phyloP scores from a whole-genome alignment of 2,329 filamentous ascomycete genomes.

The Colletotrichum gloeosporioides region DNA sequence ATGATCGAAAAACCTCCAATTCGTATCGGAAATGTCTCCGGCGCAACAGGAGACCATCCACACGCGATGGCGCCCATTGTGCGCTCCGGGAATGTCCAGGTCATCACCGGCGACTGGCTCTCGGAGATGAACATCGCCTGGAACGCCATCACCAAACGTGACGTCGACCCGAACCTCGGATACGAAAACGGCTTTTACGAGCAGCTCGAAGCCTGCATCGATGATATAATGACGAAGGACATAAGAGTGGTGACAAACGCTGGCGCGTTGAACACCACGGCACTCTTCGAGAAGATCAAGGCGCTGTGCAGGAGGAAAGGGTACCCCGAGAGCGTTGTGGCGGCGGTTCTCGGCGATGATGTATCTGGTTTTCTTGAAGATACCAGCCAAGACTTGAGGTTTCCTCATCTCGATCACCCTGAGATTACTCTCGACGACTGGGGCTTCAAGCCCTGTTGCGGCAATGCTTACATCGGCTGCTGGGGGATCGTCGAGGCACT shows the following conservation, averaged over 20 bases:
- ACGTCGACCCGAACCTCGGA: slow-evolving; percentile 11
- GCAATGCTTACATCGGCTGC: slow-evolving; percentile 57
- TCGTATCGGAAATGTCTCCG: slow-evolving; percentile 26
- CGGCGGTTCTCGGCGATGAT: background rate
- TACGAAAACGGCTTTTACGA: slow-evolving; percentile 21
- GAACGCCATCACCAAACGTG: slow-evolving; percentile 36
- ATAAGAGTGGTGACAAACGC: slow-evolving; percentile 45
- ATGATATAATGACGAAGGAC: slow-evolving; percentile 37
- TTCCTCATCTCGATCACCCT: slow-evolving; percentile 34
- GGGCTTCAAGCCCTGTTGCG: slow-evolving; percentile 28
- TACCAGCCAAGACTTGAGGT: background rate
- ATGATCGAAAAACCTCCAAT: slow-evolving; percentile 32
- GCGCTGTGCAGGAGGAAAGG: slow-evolving; percentile 29
- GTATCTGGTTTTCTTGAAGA: slow-evolving; percentile 3
- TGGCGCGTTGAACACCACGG: slow-evolving; percentile 40
- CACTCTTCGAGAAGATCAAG: slow-evolving; percentile 34
- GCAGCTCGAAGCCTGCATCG: slow-evolving; percentile 40
- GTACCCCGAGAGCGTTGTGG: slow-evolving; percentile 3
- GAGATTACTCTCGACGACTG: slow-evolving; percentile 29
- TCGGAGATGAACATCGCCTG: slow-evolving; percentile 58
- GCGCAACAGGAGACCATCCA: slow-evolving; percentile 37
- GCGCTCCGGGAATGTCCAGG: slow-evolving; percentile 32
- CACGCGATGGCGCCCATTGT: slow-evolving; percentile 38
- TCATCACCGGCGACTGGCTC: slow-evolving; percentile 45
- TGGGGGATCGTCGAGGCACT: slow-evolving; percentile 44